These are phyloP conservation scores for Pyrenophora seminiperda DNA, from an alignment of 2,329 filamentous ascomycete species.

Conservation along the genomic window DNA sequence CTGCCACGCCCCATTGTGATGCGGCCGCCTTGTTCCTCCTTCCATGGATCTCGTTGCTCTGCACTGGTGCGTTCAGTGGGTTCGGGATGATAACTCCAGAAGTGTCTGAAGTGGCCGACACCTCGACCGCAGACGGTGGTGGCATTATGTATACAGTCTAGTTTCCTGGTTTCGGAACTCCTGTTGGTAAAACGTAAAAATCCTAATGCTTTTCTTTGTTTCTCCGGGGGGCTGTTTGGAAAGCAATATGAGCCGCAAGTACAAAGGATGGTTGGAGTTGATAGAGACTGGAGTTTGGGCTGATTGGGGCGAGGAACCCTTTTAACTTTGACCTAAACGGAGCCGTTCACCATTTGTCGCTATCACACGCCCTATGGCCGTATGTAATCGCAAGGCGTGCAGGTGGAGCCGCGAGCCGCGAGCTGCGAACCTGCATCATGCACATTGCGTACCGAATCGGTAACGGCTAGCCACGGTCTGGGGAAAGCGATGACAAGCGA, in stretches of 20 bases:
- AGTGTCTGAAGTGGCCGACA: constrained; percentile 55
- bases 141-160: constrained; percentile 23
- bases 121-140: constrained; percentile 48
- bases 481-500: constrained; percentile 29
- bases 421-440: constrained; percentile 20
- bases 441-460: constrained; percentile 25
- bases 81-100: constrained; percentile 53
- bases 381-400: constrained; percentile 23
- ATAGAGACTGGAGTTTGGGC: not conserved
- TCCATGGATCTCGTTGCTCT: constrained; percentile 67
- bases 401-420: constrained; percentile 16
- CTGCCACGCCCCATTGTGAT: constrained; percentile 75
- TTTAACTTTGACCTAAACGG: constrained; percentile 5
- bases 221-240: not conserved
- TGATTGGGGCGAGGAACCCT: not conserved
- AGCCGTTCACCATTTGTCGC: not conserved
- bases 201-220: not conserved
- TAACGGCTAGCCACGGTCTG: constrained; percentile 43
- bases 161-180: not conserved
- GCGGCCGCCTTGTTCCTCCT: constrained; percentile 73
- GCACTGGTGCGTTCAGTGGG: constrained; percentile 58
- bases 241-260: not conserved
- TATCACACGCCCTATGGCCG: constrained; percentile 28
- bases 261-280: not conserved
- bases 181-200: not conserved